phyloP scores from a whole-genome alignment of 1,284 basidiomycete genomes.

The Moesziomyces antarcticus region DNA sequence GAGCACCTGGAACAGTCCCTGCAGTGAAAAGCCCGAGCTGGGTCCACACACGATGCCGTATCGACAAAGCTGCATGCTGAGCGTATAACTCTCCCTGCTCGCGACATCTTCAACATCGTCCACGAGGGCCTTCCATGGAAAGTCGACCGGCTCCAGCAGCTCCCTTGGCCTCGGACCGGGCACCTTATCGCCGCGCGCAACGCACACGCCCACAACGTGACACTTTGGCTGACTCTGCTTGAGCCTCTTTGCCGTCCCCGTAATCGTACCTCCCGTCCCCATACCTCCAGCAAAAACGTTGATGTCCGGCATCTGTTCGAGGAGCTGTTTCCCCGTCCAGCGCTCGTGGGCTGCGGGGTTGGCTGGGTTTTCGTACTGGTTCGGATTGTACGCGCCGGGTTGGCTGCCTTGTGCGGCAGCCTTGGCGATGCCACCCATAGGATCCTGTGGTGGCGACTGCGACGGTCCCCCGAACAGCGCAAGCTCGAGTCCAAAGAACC shows the following conservation, averaged over 20 bases:
- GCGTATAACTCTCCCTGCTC: slow-evolving; percentile 22
- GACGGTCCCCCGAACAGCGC: slow-evolving; percentile 51
- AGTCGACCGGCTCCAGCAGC: slow-evolving; percentile 43
- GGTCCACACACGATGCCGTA: slow-evolving; percentile 45
- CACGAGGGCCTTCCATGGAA: slow-evolving; percentile 39
- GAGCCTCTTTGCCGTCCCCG: slow-evolving; percentile 32
- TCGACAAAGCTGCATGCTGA: slow-evolving; percentile 40
- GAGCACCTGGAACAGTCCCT: slow-evolving; percentile 42
- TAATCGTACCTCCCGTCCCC: slow-evolving; percentile 51
- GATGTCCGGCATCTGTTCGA: slow-evolving; percentile 47
- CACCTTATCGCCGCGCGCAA: slow-evolving; percentile 36
- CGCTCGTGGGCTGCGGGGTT: slow-evolving; percentile 39
- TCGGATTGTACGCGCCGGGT: slow-evolving; percentile 35
- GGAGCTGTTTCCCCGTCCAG: slow-evolving; percentile 49
- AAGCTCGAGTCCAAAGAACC: slow-evolving; percentile 52
- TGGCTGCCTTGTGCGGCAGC: slow-evolving; percentile 29
- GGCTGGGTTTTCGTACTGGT: slow-evolving; percentile 47
- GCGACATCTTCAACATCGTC: slow-evolving; percentile 40
- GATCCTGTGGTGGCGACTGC: slow-evolving; percentile 38
- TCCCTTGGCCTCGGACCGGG: slow-evolving; percentile 44
- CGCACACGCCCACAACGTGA: slow-evolving; percentile 39
- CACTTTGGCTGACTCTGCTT: slow-evolving; percentile 14
- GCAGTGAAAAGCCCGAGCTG: slow-evolving; percentile 34
- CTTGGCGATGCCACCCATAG: slow-evolving; percentile 44
- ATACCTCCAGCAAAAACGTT: slow-evolving; percentile 43